These are phyloP conservation scores for Sambucus nigra DNA, from an alignment of 129 eudicot genomes.

Conservation along the genomic window DNA sequence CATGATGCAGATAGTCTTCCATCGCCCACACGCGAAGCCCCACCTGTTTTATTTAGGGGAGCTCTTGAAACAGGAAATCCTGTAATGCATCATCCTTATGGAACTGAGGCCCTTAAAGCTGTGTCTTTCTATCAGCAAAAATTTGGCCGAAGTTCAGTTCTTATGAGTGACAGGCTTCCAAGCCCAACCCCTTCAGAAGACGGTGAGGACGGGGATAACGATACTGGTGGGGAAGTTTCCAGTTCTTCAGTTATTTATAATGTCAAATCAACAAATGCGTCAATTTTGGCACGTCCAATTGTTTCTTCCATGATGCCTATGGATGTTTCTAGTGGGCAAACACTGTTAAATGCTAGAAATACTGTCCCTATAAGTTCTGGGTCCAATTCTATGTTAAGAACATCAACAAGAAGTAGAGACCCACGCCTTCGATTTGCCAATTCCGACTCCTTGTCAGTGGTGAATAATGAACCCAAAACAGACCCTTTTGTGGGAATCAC, in stretches of 20 bases:
- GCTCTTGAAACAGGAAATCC: slow-evolving; percentile 22
- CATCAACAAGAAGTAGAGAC: slow-evolving; percentile 58
- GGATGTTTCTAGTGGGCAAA: slow-evolving; percentile 28
- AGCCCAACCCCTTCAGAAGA: slow-evolving; percentile 99
- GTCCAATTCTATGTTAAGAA: slow-evolving; percentile 31
- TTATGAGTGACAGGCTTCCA: slow-evolving; percentile 54
- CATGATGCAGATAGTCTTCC: slow-evolving; percentile 97
- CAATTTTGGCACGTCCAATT: slow-evolving; percentile 20
- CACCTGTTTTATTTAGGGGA: slow-evolving; percentile 48
- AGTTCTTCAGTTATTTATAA: slow-evolving; percentile 33
- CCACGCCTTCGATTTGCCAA: slow-evolving; percentile 74
- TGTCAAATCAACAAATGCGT: slow-evolving; percentile 15
- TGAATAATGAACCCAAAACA: slow-evolving; percentile 20
- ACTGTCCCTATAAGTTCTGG: slow-evolving; percentile 28
- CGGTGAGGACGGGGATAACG: slow-evolving; percentile 55
- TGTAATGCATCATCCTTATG: slow-evolving; percentile 56
- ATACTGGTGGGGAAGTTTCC: slow-evolving; percentile 62
- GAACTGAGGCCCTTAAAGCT: slow-evolving; percentile 82
- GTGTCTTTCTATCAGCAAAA: slow-evolving; percentile 88
- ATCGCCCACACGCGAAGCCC: slow-evolving; percentile 74
- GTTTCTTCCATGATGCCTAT: slow-evolving; percentile 25
- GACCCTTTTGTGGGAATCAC: slow-evolving; percentile 26
- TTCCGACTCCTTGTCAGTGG: slow-evolving; percentile 23
- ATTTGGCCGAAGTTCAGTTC: slow-evolving; percentile 54
- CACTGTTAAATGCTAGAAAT: slow-evolving; percentile 19